Evolutionary conservation across 805 yeast species (phyloP).

Genomic region (Metschnikowia arizonensis): DNA sequence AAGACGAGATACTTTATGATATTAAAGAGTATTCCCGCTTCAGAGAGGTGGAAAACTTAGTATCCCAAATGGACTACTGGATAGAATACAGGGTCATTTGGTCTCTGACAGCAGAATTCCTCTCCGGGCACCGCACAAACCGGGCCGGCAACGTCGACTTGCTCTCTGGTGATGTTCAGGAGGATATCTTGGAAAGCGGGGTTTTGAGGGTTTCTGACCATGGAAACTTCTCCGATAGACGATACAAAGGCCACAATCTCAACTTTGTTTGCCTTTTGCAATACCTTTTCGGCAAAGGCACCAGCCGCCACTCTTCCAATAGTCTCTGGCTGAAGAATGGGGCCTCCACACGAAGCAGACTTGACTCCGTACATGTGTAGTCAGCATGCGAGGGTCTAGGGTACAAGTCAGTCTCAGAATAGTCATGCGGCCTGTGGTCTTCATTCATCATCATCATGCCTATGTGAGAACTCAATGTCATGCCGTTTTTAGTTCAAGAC

Average conservation of each 20-base stretch:
- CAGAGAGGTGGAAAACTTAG: too few relatives aligned
- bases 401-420: slow-evolving; percentile 88
- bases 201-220: slow-evolving; percentile 68
- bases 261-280: slow-evolving; percentile 69
- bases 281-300: slow-evolving; percentile 92
- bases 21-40: too few relatives aligned
- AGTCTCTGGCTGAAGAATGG: slow-evolving; percentile 95
- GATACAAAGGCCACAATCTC: slow-evolving; percentile 96
- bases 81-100: too few relatives aligned
- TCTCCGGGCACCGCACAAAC: slow-evolving; percentile 98
- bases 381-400: slow-evolving; percentile 99
- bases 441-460: slow-evolving; percentile 90
- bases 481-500: slow-evolving; percentile 88
- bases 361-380: slow-evolving; percentile 90
- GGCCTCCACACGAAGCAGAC: slow-evolving; percentile 96
- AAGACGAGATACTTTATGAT: too few relatives aligned
- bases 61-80: too few relatives aligned
- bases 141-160: slow-evolving; percentile 84
- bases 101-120: slow-evolving; percentile 57
- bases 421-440: slow-evolving; percentile 96
- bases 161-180: slow-evolving; percentile 77
- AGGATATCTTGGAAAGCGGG: slow-evolving; percentile 63
- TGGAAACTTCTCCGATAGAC: slow-evolving; percentile 75
- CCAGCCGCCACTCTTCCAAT: slow-evolving; percentile 99
- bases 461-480: slow-evolving; percentile 91